Conservation (phyloP, 257 asterid species). For the Gentiana dahurica region DNA sequence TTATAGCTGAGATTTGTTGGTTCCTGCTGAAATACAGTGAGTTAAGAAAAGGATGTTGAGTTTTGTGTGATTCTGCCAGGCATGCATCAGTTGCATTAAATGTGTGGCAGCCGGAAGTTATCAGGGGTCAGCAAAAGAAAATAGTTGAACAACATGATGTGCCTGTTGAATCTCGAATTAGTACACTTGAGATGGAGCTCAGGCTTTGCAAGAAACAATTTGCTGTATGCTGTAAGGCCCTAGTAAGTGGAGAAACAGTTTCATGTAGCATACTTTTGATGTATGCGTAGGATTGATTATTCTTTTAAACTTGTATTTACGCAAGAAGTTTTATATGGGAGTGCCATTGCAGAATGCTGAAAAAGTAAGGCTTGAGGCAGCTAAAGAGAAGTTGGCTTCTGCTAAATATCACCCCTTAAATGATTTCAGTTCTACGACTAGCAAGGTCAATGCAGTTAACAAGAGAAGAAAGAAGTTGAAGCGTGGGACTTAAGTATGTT, state of each 20-base stretch:
- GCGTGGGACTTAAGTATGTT: slow-evolving; percentile 16
- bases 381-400: slow-evolving; percentile 53
- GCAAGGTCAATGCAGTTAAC: slow-evolving; percentile 16
- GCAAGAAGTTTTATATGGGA: slow-evolving; percentile 5
- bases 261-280: background rate
- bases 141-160: slow-evolving; percentile 63
- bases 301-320: background rate
- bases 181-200: slow-evolving; percentile 77
- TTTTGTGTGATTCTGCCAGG: slow-evolving; percentile 26
- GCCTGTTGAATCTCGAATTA: slow-evolving; percentile 48
- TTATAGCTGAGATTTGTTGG: too few relatives aligned
- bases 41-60: too few relatives aligned
- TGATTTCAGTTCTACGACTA: slow-evolving; percentile 17
- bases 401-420: slow-evolving; percentile 70
- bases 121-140: slow-evolving; percentile 60
- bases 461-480: slow-evolving; percentile 40
- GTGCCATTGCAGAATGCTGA: slow-evolving; percentile 44
- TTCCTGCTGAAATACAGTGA: too few relatives aligned
- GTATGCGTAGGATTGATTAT: background rate
- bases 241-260: slow-evolving; percentile 35
- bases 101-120: slow-evolving; percentile 91
- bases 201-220: slow-evolving; percentile 78
- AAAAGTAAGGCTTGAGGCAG: slow-evolving; percentile 39
- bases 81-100: slow-evolving; percentile 71
- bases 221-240: slow-evolving; percentile 40